Conservation (phyloP, 1,139 yeast genomes). For the Taphrina pruni region DNA sequence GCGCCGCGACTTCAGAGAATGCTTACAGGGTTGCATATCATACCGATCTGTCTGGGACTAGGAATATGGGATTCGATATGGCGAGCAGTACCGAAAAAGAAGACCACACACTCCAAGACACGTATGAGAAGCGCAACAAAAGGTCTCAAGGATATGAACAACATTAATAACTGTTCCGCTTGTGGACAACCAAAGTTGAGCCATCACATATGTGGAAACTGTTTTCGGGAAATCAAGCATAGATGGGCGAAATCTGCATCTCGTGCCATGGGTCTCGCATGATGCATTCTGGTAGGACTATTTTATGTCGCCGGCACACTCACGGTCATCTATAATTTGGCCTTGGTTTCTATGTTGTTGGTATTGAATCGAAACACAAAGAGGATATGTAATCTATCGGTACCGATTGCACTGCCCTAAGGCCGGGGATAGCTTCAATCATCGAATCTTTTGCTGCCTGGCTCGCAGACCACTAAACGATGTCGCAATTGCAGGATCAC, state of each 20-base stretch:
- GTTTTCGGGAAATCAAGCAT: conserved; percentile 40
- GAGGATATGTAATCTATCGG: too few relatives aligned
- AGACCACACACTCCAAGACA: conserved; percentile 43
- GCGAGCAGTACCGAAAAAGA: conserved; percentile 44
- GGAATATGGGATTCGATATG: conserved; percentile 33
- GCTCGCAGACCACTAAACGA: too few relatives aligned
- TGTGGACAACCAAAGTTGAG: conserved; percentile 43
- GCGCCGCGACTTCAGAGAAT: not conserved
- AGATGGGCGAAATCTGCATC: conserved; percentile 49
- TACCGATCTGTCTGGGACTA: conserved; percentile 1
- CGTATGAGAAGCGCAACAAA: conserved; percentile 44
- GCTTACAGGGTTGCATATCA: not conserved
- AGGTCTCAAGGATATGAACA: conserved; percentile 38
- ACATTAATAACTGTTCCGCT: conserved; percentile 41
- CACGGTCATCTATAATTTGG: too few relatives aligned
- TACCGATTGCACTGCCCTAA: too few relatives aligned
- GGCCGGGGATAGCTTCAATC: too few relatives aligned
- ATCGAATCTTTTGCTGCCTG: too few relatives aligned
- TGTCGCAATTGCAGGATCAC: not conserved
- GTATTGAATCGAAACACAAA: too few relatives aligned
- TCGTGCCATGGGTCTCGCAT: conserved; percentile 28
- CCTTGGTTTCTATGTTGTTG: too few relatives aligned
- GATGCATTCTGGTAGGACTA: not conserved
- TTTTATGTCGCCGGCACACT: too few relatives aligned
- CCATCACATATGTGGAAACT: conserved; percentile 39